Conservation (phyloP, 2,329 filamentous ascomycete genomes). For the Curvularia lunata region DNA sequence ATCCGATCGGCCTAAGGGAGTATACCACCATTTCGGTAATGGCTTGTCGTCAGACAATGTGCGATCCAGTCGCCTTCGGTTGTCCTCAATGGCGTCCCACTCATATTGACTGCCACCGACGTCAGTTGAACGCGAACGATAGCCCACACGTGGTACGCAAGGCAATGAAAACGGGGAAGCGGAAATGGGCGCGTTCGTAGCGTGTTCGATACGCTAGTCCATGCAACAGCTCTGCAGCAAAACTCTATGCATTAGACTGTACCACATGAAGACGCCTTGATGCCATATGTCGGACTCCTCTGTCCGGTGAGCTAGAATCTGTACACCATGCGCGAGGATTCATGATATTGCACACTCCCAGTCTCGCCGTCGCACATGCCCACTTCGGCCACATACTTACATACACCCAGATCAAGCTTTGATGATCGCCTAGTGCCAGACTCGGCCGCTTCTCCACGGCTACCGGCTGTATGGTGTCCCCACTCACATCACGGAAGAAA, state of each 20-base stretch:
- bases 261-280: not conserved
- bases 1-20: not conserved
- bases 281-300: not conserved
- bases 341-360: not conserved
- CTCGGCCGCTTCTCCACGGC: not conserved
- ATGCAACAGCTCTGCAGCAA: not conserved
- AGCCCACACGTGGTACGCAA: not conserved
- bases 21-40: not conserved
- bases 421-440: not conserved
- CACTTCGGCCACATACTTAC: not conserved
- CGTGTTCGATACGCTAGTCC: not conserved
- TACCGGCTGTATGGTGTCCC: slow-evolving; percentile 5
- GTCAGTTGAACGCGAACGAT: not conserved
- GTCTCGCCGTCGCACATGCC: not conserved
- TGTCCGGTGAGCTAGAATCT: not conserved
- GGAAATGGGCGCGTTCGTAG: not conserved
- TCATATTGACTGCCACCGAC: not conserved
- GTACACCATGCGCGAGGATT: not conserved
- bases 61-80: not conserved
- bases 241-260: not conserved
- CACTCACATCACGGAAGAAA: not conserved
- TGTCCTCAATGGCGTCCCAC: not conserved
- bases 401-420: not conserved
- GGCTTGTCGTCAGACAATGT: not conserved
- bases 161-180: not conserved